Base-by-base conservation (phyloP, 73 alveolate species). In the Paramecium pentaurelia region DNA sequence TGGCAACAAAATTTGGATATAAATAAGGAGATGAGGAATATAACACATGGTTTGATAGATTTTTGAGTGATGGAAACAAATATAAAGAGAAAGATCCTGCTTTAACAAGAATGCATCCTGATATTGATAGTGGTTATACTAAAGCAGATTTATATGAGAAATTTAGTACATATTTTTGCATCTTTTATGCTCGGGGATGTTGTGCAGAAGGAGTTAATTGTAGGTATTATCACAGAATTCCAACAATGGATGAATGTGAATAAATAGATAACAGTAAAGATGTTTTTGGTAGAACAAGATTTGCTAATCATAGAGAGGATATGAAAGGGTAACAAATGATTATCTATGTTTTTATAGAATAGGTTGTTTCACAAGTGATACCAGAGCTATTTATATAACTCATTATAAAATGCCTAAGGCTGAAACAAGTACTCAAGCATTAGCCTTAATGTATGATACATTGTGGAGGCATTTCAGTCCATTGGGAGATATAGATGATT, bases 121-220 rank as follows among this genome's bases (percentile, higher is more conserved):
- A 92, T 12, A 92, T 96, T 28, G 99, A 98, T 85, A 95, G 99
- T 27, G 99, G 99, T 14, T 98, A 98, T 70, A 98, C 99, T 0
- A 94, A 98, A 36, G 99, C 99, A 6, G 99, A 98, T 90, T 93
- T 95, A 86, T 97, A 94, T 58, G 98, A 96, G 84, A 97, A 96
- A 93, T 94, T 93, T 60, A 93, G 97, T 71, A 89, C 99, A 9
- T 98, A 95, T 89, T 98, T 97, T 94, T 98, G 99, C 51, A 77
- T 95, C 25, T 98, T 93, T 84, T 98, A 95, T 88, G 98, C 99
- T 20, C 87, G 99, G 59, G 99, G 99, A 7, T 96, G 99, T 60
- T 98, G 99, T 49, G 94, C 99, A 58, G 99, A 98, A 94, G 99
- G 99, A 5, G 99, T 97, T 8, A 98, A 96, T 92, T 98, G 99